phyloP scores from a whole-genome alignment of 169 alveolate species.

The Babesia caballi region DNA sequence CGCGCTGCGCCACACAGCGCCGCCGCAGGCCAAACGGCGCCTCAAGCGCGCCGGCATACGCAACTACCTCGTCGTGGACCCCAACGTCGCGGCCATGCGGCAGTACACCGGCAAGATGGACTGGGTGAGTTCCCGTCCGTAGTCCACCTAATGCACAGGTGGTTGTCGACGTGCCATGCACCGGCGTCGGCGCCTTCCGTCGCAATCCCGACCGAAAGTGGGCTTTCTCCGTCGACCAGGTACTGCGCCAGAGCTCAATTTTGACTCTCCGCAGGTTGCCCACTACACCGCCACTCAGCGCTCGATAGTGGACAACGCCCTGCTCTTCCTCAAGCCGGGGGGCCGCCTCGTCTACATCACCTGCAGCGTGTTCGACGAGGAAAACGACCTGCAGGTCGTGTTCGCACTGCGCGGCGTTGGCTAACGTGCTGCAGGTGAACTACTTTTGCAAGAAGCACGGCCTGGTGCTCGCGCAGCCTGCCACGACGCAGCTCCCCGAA shows the following conservation, averaged over 20 bases:
- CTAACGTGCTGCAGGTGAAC: background rate
- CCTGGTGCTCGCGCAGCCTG: slow-evolving; percentile 75
- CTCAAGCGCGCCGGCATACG: slow-evolving; percentile 88
- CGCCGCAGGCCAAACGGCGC: slow-evolving; percentile 83
- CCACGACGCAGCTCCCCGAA: slow-evolving; percentile 84
- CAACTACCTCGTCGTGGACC: slow-evolving; percentile 80
- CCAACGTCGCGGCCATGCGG: slow-evolving; percentile 62
- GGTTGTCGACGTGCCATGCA: slow-evolving; percentile 91
- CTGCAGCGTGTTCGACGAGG: slow-evolving; percentile 86
- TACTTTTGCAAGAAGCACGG: slow-evolving; percentile 77
- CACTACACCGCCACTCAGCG: slow-evolving; percentile 68
- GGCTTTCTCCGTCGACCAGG: slow-evolving; percentile 76
- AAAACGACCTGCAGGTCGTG: slow-evolving; percentile 76
- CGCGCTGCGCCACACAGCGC: background rate
- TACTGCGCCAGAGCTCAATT: background rate
- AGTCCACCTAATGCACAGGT: slow-evolving; percentile 46
- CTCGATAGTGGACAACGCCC: slow-evolving; percentile 74
- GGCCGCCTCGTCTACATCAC: slow-evolving; percentile 90
- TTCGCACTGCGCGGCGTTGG: background rate
- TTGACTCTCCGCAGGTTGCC: background rate
- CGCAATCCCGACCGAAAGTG: slow-evolving; percentile 92
- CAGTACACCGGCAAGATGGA: slow-evolving; percentile 82
- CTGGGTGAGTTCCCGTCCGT: slow-evolving; percentile 72
- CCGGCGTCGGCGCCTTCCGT: slow-evolving; percentile 91
- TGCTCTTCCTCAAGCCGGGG: slow-evolving; percentile 72